Conservation (phyloP, 164 flowering plant genomes). For the Vitis rotundifolia region DNA sequence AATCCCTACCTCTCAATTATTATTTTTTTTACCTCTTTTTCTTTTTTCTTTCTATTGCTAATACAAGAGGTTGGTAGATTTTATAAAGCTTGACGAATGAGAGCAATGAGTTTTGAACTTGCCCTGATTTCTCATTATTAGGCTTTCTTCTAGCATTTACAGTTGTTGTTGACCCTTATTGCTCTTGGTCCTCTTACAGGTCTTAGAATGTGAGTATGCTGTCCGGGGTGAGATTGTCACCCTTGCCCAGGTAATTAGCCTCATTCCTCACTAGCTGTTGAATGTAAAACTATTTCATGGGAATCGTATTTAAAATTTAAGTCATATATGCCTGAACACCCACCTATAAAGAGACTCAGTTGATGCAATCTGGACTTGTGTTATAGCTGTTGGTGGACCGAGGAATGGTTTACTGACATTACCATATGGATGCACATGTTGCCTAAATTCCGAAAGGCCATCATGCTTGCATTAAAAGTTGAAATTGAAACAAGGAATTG, state of each 20-base stretch:
- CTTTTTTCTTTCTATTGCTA: too few relatives aligned
- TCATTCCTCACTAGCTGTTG: not conserved
- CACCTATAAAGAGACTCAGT: too few relatives aligned
- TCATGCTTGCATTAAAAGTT: not conserved
- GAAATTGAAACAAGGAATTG: not conserved
- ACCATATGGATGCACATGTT: not conserved
- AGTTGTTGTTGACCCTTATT: not conserved
- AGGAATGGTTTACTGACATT: not conserved
- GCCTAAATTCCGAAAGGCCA: not conserved
- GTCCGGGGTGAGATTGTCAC: conserved; percentile 96
- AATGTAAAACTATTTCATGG: not conserved
- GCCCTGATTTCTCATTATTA: too few relatives aligned
- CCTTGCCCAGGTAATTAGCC: conserved; percentile 73
- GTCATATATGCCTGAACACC: too few relatives aligned
- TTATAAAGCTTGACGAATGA: too few relatives aligned
- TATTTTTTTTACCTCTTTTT: too few relatives aligned
- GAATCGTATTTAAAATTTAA: too few relatives aligned
- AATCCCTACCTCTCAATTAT: too few relatives aligned
- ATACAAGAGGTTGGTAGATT: too few relatives aligned
- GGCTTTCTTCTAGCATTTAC: not conserved
- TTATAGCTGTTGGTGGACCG: not conserved
- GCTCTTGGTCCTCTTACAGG: conserved; percentile 42
- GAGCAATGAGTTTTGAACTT: too few relatives aligned
- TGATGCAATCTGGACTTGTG: too few relatives aligned
- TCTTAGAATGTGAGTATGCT: conserved; percentile 90